Conservation (phyloP, 192 early-diverging fungal species). For the Linnemannia zychae region DNA sequence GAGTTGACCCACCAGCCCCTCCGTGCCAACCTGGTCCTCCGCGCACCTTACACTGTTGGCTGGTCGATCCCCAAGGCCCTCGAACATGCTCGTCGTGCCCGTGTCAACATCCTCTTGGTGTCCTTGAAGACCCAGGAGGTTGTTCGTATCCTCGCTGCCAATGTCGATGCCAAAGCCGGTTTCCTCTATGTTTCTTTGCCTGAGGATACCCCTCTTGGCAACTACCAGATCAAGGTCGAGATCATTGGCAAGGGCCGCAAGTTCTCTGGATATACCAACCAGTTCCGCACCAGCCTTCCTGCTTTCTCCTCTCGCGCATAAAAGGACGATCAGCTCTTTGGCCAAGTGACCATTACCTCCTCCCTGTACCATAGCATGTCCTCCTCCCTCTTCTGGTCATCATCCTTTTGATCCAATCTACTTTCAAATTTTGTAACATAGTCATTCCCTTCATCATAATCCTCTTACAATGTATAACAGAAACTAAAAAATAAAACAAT, state of each 20-base stretch:
- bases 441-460: neutral
- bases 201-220: constrained; percentile 31
- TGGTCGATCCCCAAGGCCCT: constrained; percentile 54
- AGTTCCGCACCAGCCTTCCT: constrained; percentile 41
- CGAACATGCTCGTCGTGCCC: constrained; percentile 30
- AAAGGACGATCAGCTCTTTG: neutral
- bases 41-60: constrained; percentile 51
- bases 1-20: constrained; percentile 47
- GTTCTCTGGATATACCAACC: constrained; percentile 50
- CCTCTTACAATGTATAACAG: constrained; percentile 1
- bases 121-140: constrained; percentile 10
- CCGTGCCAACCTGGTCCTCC: constrained; percentile 34
- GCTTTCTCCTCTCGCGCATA: constrained; percentile 36
- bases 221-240: constrained; percentile 53
- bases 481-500: neutral
- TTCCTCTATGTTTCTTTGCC: constrained; percentile 49
- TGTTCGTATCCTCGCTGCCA: constrained; percentile 21
- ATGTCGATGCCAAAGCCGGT: constrained; percentile 44
- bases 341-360: neutral
- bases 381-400: neutral
- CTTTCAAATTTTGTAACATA: constrained; percentile 1
- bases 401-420: neutral
- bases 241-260: constrained; percentile 54
- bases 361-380: neutral
- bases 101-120: constrained; percentile 50